Evolutionary conservation across 768 basidiomycete species (phyloP).

Genomic region (Candolleomyces eurysporus): DNA sequence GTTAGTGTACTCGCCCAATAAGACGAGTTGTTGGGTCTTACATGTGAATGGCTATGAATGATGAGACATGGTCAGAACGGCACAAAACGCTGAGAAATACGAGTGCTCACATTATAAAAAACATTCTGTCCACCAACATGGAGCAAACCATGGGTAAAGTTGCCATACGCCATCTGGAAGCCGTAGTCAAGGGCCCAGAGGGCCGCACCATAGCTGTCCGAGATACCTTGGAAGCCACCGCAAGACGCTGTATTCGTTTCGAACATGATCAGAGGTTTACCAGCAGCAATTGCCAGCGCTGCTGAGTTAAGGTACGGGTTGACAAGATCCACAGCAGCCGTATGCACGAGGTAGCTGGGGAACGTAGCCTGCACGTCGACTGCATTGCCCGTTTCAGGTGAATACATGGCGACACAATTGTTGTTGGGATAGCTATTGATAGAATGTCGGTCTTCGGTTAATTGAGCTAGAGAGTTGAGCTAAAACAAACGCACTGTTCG

Average conservation of each 20-base stretch:
- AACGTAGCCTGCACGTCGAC: conserved; percentile 45
- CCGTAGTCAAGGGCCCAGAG: conserved; percentile 65
- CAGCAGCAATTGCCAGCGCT: conserved; percentile 37
- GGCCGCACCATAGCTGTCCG: conserved; percentile 60
- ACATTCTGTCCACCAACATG: conserved; percentile 65
- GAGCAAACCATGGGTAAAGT: conserved; percentile 48
- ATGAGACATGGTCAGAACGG: conserved; percentile 22
- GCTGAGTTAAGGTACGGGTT: conserved; percentile 51
- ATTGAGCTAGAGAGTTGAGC: not conserved
- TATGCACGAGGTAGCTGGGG: conserved; percentile 60
- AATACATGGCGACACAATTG: conserved; percentile 55
- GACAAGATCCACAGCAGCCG: conserved; percentile 47
- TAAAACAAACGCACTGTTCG: conserved; percentile 44
- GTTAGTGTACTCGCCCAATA: too few species aligned
- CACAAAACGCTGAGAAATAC: conserved; percentile 21
- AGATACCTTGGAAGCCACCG: conserved; percentile 64
- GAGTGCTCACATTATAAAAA: conserved; percentile 57
- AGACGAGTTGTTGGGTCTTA: not conserved
- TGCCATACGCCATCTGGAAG: conserved; percentile 53
- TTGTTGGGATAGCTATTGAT: conserved; percentile 37
- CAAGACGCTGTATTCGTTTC: conserved; percentile 73
- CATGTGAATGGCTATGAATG: conserved; percentile 36
- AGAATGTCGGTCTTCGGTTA: not conserved
- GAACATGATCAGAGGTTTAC: conserved; percentile 58
- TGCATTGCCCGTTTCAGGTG: conserved; percentile 24